A percentile compares a stretch with the other conserved stretches of the same genome.
These are phyloP conservation scores for Haemoproteus tartakovskyi DNA, from an alignment of 169 alveolate species.

Conservation along the genomic window DNA sequence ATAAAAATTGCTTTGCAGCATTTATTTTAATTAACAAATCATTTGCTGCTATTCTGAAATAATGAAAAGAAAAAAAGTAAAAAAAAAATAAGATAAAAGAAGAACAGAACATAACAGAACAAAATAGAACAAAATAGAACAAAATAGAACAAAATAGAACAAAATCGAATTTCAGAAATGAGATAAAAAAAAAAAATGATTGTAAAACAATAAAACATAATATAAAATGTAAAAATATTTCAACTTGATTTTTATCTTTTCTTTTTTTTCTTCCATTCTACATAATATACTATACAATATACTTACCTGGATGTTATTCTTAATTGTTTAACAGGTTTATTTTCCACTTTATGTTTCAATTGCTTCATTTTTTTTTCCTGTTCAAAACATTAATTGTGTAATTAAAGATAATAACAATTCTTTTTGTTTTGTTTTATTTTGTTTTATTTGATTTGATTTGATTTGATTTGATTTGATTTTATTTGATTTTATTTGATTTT, in stretches of 20 bases:
- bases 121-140: not conserved
- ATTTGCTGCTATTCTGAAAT: slow-evolving; percentile 31
- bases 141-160: not conserved
- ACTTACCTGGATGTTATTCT: slow-evolving; percentile 55
- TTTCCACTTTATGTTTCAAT: slow-evolving; percentile 25
- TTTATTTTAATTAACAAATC: slow-evolving; percentile 47
- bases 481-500: no score
- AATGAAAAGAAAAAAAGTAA: not conserved
- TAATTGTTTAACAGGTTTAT: slow-evolving; percentile 47
- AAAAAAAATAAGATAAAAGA: not conserved
- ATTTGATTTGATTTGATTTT: no score
- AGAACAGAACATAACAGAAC: not conserved
- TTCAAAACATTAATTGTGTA: no score
- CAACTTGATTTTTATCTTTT: not conserved
- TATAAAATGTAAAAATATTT: not conserved
- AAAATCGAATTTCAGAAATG: not conserved
- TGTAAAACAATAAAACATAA: no score
- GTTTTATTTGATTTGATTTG: no score
- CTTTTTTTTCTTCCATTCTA: not conserved
- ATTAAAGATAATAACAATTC: not conserved
- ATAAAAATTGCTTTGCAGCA: slow-evolving; percentile 52
- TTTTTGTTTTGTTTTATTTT: not conserved
- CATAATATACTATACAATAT: no score
- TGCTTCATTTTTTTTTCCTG: slow-evolving; percentile 63
- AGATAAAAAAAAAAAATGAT: no score